Percentiles rank a stretch among this genome's conserved stretches.
phyloP scores from a whole-genome alignment of 1,284 basidiomycete species.

The Austroboletus novae-zelandiae region DNA sequence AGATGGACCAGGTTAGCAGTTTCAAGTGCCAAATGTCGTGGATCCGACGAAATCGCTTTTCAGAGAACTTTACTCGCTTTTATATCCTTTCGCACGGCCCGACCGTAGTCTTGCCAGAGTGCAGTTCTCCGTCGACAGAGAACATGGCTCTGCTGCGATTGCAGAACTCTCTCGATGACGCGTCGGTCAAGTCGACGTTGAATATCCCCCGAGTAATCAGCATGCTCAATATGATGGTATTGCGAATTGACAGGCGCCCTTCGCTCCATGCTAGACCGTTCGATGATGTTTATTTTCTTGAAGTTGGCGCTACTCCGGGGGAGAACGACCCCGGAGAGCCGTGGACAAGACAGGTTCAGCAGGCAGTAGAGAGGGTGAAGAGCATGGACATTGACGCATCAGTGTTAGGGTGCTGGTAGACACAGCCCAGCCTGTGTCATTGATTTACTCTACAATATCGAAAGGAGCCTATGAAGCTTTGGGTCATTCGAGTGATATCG shows the following conservation, averaged over 20 bases:
- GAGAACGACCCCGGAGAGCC: constrained; percentile 6
- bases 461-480: neutral
- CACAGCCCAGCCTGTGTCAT: neutral
- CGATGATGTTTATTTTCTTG: constrained; percentile 59
- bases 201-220: constrained; percentile 19
- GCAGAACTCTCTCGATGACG: constrained; percentile 3
- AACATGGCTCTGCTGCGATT: constrained; percentile 43
- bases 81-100: constrained; percentile 46
- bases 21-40: neutral
- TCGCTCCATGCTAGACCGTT: constrained; percentile 47
- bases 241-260: constrained; percentile 67
- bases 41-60: neutral
- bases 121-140: constrained; percentile 9
- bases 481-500: too few species aligned
- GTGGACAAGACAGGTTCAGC: constrained; percentile 23
- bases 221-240: constrained; percentile 26
- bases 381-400: constrained; percentile 20
- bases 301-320: constrained; percentile 34
- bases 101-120: constrained; percentile 27
- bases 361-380: constrained; percentile 15
- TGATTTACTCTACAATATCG: neutral
- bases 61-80: constrained; percentile 68
- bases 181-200: neutral
- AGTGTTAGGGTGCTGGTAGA: constrained; percentile 46
- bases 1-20: constrained; percentile 47